Evolutionary conservation across 805 yeast species (phyloP).

Genomic region (Isabelozyma pseudorhagii): DNA sequence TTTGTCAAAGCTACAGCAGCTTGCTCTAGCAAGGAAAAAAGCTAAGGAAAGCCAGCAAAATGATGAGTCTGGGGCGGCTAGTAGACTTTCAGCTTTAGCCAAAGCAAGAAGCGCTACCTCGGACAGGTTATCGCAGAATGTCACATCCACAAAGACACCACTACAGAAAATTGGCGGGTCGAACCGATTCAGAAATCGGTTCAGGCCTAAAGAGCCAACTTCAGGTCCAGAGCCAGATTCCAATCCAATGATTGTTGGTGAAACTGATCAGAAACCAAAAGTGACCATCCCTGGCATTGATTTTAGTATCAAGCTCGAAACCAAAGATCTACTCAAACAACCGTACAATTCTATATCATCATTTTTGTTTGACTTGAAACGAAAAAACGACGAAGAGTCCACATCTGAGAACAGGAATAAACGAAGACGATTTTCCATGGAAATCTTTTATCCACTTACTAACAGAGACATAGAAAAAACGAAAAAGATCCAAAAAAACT

Average conservation of each 20-base stretch:
- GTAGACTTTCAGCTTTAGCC: conserved; percentile 37
- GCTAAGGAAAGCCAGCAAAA: neutral
- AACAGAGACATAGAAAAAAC: conserved; percentile 34
- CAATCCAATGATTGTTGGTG: neutral
- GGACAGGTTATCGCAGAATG: neutral
- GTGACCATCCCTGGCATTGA: neutral
- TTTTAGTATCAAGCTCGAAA: neutral
- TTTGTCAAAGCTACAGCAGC: conserved; percentile 21
- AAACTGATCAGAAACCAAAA: neutral
- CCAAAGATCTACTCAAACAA: neutral
- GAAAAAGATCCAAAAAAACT: conserved; percentile 49
- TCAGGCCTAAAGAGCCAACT: neutral
- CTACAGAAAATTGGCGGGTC: neutral
- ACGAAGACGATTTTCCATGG: conserved; percentile 15
- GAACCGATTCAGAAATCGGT: neutral
- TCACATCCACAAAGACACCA: neutral
- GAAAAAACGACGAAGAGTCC: neutral
- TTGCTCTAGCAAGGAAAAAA: conserved; percentile 19
- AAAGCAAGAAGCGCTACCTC: conserved; percentile 25
- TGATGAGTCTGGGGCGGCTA: neutral
- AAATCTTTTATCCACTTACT: conserved; percentile 36
- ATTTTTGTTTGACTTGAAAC: conserved; percentile 10
- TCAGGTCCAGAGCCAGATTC: neutral
- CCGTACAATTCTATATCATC: conserved; percentile 13
- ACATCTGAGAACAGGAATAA: conserved; percentile 12